Base-by-base conservation (phyloP, 768 basidiomycete species). In the Favolaschia claudopus region DNA sequence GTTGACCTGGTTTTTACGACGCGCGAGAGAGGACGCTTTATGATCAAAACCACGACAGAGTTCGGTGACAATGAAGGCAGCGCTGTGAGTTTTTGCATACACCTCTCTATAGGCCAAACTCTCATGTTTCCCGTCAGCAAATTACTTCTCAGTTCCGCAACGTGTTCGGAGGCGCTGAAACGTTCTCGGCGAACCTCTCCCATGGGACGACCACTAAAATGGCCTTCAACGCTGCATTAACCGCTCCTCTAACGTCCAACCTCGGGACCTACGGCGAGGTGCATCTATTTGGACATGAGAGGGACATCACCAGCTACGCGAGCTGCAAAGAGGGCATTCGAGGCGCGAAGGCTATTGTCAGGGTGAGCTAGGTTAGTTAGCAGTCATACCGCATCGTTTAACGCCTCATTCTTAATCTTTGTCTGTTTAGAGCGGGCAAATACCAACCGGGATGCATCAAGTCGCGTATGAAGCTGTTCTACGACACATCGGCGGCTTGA, bases 1-100 rank as follows among this genome's bases (percentile, higher is more conserved):
- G 84, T 96, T 12, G 93, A 97, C 66, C 71, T 99, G 33, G 82
- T 96, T 2, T 87, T 96, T 73, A 83, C 84, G 58, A 83, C 93
- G 4, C 79, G 83, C 36, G 96, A 98, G 72, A 85, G 84, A 54
- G 86, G 92, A 6, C 78, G 92, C 33, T 85, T 89, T 64, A 93
- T 82, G 65, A 67, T 96, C 7, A 92, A 91, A 62, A 92, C 89
- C 3, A 83, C 92, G 5, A 98, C 96, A 4, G 95, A 98, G 68
- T 79, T 98, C 7, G 96, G 97, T 4, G 95, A 96, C 58, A 90
- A 89, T 46, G 97, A 98, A 72, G 96, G 93, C 12, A 95, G 79
- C 53, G 95, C 94, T n/a, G 95, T 95, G 69, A 70, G 93, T 83
- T 24, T 7, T 43, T 43, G 24, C 24, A n/a, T 20, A 12, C 33